Conservation (phyloP, 495 filamentous ascomycete genomes). For the Aspergillus wentii region DNA sequence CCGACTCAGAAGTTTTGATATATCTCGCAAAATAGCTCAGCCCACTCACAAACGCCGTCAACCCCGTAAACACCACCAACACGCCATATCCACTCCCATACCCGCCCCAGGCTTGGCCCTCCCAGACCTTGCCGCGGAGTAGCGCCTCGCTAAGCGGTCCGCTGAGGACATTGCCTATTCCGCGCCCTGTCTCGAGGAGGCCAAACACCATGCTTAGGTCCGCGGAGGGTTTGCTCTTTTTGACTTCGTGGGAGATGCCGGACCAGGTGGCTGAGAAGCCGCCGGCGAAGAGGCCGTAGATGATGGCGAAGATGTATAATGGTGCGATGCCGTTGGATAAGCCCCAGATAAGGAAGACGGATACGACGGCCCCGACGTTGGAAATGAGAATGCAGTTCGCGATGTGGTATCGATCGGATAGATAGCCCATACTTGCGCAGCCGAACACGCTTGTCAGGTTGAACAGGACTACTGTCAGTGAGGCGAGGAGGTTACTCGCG, state of each 20-base stretch:
- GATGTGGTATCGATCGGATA: constrained; percentile 49
- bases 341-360: constrained; percentile 60
- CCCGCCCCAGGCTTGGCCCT: constrained; percentile 10
- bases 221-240: constrained; percentile 18
- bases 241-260: constrained; percentile 46
- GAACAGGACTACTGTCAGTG: constrained; percentile 41
- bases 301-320: constrained; percentile 50
- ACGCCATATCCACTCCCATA: constrained; percentile 31
- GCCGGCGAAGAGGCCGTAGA: constrained; percentile 61
- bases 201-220: constrained; percentile 50
- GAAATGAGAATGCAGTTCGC: constrained; percentile 49
- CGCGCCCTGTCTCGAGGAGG: constrained; percentile 49
- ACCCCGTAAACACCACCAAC: constrained; percentile 35
- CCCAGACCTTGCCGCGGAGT: constrained; percentile 14
- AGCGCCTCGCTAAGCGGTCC: constrained; percentile 54
- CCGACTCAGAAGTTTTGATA: too few species aligned
- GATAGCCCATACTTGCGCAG: constrained; percentile 45
- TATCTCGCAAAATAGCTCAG: constrained; percentile 17
- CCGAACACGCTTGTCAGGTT: constrained; percentile 48
- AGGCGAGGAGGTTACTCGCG: constrained; percentile 19
- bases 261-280: constrained; percentile 48
- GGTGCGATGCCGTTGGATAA: constrained; percentile 40
- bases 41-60: constrained; percentile 29
- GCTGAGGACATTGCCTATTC: constrained; percentile 50
- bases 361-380: constrained; percentile 41